These are phyloP conservation scores for Microcyclosporella mali DNA, from an alignment of 2,329 filamentous ascomycete genomes.

Conservation along the genomic window DNA sequence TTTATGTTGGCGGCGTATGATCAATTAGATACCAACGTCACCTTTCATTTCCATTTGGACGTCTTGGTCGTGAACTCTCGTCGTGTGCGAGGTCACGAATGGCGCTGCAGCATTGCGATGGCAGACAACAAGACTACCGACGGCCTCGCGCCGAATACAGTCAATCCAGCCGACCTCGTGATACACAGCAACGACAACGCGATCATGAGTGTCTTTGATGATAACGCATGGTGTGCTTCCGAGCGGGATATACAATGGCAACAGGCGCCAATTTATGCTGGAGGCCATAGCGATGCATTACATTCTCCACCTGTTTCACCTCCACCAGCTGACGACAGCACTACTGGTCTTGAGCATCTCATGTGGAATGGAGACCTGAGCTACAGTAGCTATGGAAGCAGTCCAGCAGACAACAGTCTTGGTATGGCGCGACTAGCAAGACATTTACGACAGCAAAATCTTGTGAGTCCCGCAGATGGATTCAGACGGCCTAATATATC, in stretches of 20 bases:
- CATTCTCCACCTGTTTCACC: neutral
- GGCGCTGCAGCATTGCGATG: no score
- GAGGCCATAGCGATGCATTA: neutral
- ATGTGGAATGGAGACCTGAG: neutral
- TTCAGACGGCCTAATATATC: neutral
- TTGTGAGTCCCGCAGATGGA: neutral
- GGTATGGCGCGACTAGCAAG: neutral
- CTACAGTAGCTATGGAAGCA: neutral
- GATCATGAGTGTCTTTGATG: neutral
- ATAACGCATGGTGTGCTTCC: neutral
- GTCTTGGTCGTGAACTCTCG: no score
- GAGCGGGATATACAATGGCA: neutral
- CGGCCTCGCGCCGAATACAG: neutral
- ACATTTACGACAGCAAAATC: neutral
- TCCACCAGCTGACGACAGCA: neutral
- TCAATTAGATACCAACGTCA: no score
- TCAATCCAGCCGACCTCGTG: conserved; percentile 7
- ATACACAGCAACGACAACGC: neutral
- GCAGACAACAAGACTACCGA: neutral
- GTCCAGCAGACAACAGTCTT: neutral
- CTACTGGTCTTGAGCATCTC: neutral
- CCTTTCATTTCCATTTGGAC: no score
- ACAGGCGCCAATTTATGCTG: neutral
- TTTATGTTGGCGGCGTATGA: no score
- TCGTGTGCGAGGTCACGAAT: no score